Conservation (phyloP, 441 rosid species). For the Corymbia calophylla region DNA sequence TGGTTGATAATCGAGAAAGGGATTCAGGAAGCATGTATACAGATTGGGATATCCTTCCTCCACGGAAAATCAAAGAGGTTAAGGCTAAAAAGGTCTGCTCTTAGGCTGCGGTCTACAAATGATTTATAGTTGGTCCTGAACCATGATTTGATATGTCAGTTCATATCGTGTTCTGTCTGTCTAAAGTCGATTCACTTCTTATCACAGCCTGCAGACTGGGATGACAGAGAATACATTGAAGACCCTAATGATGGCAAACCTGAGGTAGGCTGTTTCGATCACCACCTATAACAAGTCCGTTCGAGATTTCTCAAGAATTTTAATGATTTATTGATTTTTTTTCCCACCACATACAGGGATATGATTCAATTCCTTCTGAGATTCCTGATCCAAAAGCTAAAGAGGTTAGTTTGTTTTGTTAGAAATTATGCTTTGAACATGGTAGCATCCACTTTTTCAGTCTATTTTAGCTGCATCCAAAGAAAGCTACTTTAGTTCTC, state of each 20-base stretch:
- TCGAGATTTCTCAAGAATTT: neutral
- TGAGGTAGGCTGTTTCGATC: constrained; percentile 33
- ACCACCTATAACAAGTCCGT: neutral
- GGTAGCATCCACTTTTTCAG: neutral
- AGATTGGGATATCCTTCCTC: constrained; percentile 98
- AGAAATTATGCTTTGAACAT: neutral
- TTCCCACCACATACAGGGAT: constrained; percentile 38
- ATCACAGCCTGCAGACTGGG: constrained; percentile 90
- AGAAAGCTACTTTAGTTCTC: neutral
- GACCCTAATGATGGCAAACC: constrained; percentile 82
- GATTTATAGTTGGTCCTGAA: neutral
- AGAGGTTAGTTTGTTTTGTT: constrained; percentile 39
- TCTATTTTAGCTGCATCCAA: neutral
- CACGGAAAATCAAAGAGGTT: constrained; percentile 57
- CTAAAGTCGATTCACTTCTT: neutral
- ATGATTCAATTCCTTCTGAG: constrained; percentile 64
- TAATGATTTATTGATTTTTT: neutral
- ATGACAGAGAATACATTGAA: constrained; percentile 82
- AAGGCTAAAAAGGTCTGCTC: constrained; percentile 67
- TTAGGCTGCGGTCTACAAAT: neutral
- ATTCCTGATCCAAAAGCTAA: constrained; percentile 72
- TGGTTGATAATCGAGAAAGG: constrained; percentile 84
- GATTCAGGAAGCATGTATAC: constrained; percentile 91
- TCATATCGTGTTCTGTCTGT: neutral
- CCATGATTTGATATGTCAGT: neutral